Percentiles rank a stretch among this genome's conserved stretches.
Evolutionary conservation across 768 basidiomycete species (phyloP).

Genomic region (Plicaturopsis crispa): DNA sequence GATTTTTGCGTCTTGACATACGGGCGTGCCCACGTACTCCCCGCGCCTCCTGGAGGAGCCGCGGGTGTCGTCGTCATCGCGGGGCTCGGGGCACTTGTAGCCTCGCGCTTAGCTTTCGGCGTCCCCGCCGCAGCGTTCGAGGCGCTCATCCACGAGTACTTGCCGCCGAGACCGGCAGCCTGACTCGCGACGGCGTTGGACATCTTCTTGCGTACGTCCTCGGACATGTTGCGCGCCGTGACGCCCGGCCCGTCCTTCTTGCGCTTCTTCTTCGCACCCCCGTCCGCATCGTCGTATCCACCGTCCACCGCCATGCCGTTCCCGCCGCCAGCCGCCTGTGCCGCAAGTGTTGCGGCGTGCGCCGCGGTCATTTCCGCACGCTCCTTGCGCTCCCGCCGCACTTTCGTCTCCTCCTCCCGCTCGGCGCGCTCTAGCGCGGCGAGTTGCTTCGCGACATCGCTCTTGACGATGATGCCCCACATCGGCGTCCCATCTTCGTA

Average conservation of each 20-base stretch:
- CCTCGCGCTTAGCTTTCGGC: slow-evolving; percentile 24
- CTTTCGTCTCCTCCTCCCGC: slow-evolving; percentile 73
- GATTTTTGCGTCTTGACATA: slow-evolving; percentile 53
- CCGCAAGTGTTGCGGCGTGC: slow-evolving; percentile 55
- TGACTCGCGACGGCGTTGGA: slow-evolving; percentile 85
- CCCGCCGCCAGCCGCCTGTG: slow-evolving; percentile 37
- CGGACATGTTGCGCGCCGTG: slow-evolving; percentile 83
- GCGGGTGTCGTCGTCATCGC: slow-evolving; percentile 24
- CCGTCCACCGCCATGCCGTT: slow-evolving; percentile 22
- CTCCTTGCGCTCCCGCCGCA: slow-evolving; percentile 74
- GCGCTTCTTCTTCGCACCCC: slow-evolving; percentile 67
- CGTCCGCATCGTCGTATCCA: slow-evolving; percentile 37
- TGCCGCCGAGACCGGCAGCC: slow-evolving; percentile 76
- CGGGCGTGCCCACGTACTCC: slow-evolving; percentile 50
- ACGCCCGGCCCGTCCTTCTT: slow-evolving; percentile 82
- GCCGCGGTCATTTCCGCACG: slow-evolving; percentile 66
- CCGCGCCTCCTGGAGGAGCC: slow-evolving; percentile 15
- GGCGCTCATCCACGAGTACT: slow-evolving; percentile 86
- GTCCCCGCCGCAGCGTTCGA: slow-evolving; percentile 38
- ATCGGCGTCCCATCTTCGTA: slow-evolving; percentile 68
- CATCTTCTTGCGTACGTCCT: slow-evolving; percentile 89
- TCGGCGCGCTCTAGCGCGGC: slow-evolving; percentile 70
- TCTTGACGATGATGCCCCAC: slow-evolving; percentile 76
- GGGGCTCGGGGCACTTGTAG: slow-evolving; percentile 20
- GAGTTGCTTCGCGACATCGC: slow-evolving; percentile 75